Conservation (phyloP, 140 eudicot genomes). For the Anethum foeniculum region DNA sequence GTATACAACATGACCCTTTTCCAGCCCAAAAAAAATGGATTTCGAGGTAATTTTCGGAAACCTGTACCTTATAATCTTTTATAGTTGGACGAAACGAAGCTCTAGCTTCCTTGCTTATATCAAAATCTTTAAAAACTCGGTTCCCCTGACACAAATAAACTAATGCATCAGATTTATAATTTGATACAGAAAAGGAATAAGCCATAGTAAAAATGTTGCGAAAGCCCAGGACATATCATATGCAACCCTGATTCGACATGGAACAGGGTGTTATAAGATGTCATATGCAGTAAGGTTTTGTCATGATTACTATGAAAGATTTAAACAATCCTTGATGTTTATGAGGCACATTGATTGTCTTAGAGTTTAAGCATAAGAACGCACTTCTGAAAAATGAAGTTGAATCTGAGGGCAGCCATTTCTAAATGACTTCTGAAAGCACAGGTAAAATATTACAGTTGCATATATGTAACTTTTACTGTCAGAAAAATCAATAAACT, state of each 20-base stretch:
- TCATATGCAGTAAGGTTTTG: neutral
- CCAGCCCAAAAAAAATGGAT: slow-evolving; percentile 77
- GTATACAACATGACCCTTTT: slow-evolving; percentile 76
- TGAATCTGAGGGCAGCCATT: too few relatives aligned
- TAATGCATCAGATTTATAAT: neutral
- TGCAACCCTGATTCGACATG: neutral
- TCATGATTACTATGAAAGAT: neutral
- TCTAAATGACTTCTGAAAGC: too few relatives aligned
- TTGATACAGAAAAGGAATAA: neutral
- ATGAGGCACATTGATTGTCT: too few relatives aligned
- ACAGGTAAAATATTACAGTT: too few relatives aligned
- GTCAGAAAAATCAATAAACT: too few relatives aligned
- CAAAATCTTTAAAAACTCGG: slow-evolving; percentile 36
- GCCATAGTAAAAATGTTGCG: neutral
- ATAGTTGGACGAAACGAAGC: slow-evolving; percentile 33
- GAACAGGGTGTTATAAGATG: neutral
- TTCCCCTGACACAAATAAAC: slow-evolving; percentile 37
- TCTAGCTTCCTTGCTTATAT: slow-evolving; percentile 45
- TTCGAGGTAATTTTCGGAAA: slow-evolving; percentile 56
- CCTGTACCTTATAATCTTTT: slow-evolving; percentile 28
- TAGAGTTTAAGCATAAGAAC: too few relatives aligned
- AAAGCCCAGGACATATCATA: neutral
- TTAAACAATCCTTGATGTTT: too few relatives aligned
- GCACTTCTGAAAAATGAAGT: too few relatives aligned
- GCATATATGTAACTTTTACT: too few relatives aligned